A percentile compares a stretch with the other conserved stretches of the same genome.
Conservation (phyloP, 129 eudicot genomes). For the Arctium minus region DNA sequence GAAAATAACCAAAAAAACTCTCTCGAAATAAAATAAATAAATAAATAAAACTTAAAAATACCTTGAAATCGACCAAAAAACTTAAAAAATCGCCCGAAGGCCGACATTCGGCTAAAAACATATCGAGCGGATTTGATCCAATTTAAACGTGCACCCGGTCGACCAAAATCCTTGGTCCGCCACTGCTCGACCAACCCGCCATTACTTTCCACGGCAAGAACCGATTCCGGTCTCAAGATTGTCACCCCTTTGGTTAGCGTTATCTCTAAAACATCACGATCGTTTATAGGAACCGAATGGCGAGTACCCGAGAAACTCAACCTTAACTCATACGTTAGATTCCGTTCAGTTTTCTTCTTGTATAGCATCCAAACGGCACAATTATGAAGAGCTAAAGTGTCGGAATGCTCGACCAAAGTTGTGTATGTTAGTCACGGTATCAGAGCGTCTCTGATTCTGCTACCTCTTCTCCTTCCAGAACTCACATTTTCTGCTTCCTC, state of each 20-base stretch:
- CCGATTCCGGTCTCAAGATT: constrained; percentile 50
- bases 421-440: background rate
- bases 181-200: constrained; percentile 40
- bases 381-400: constrained; percentile 59
- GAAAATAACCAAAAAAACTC: too few relatives aligned
- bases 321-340: constrained; percentile 56
- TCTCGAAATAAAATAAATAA: too few relatives aligned
- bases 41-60: too few relatives aligned
- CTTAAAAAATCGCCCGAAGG: too few relatives aligned
- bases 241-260: constrained; percentile 61
- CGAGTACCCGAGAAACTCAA: constrained; percentile 23
- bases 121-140: too few relatives aligned
- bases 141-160: too few relatives aligned
- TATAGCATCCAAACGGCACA: constrained; percentile 84
- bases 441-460: too few relatives aligned
- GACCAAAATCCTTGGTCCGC: too few relatives aligned
- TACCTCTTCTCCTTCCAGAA: too few relatives aligned
- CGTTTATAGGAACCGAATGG: constrained; percentile 45
- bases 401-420: constrained; percentile 72
- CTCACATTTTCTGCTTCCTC: background rate
- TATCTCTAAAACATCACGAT: constrained; percentile 64
- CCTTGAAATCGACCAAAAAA: too few relatives aligned
- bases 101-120: too few relatives aligned
- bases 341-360: constrained; percentile 45
- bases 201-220: constrained; percentile 58